These are phyloP conservation scores for Fusarium devonianum DNA, from an alignment of 2,329 filamentous ascomycete genomes.

Conservation along the genomic window DNA sequence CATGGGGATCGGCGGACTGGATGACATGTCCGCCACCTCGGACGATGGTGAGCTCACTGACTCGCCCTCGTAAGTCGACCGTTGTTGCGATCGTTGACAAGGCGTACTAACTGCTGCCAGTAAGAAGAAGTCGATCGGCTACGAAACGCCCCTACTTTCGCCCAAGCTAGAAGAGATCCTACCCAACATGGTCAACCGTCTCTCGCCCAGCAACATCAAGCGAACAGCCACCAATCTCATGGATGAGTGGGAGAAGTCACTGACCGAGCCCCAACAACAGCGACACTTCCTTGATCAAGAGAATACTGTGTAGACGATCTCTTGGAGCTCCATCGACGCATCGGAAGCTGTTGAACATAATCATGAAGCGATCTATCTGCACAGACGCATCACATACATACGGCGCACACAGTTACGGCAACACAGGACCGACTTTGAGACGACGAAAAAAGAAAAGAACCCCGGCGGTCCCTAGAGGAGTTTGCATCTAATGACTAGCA, in stretches of 20 bases:
- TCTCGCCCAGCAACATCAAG: constrained; percentile 79
- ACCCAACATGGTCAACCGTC: constrained; percentile 74
- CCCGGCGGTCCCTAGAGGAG: constrained; percentile 19
- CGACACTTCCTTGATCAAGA: constrained; percentile 44
- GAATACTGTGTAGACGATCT: constrained; percentile 40
- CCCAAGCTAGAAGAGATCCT: constrained; percentile 63
- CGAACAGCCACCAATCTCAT: constrained; percentile 85
- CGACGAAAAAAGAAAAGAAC: constrained; percentile 27
- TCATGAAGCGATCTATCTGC: constrained; percentile 28
- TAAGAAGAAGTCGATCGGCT: constrained; percentile 44
- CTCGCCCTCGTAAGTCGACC: constrained; percentile 56
- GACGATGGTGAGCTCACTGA: constrained; percentile 57
- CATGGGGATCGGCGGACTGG: constrained; percentile 50
- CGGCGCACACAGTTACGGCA: constrained; percentile 29
- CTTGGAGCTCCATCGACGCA: constrained; percentile 18
- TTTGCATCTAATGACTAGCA: constrained; percentile 25
- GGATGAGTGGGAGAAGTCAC: constrained; percentile 84
- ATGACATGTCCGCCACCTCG: constrained; percentile 56
- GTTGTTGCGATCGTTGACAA: background rate
- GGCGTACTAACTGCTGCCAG: constrained; percentile 35
- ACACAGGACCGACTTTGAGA: constrained; percentile 36
- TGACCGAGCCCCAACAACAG: constrained; percentile 43
- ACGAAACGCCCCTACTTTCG: constrained; percentile 46
- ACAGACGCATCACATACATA: constrained; percentile 21
- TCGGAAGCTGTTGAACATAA: constrained; percentile 32